These are phyloP conservation scores for Tephrocybe sp. DNA, from an alignment of 768 basidiomycete genomes.

Conservation along the genomic window DNA sequence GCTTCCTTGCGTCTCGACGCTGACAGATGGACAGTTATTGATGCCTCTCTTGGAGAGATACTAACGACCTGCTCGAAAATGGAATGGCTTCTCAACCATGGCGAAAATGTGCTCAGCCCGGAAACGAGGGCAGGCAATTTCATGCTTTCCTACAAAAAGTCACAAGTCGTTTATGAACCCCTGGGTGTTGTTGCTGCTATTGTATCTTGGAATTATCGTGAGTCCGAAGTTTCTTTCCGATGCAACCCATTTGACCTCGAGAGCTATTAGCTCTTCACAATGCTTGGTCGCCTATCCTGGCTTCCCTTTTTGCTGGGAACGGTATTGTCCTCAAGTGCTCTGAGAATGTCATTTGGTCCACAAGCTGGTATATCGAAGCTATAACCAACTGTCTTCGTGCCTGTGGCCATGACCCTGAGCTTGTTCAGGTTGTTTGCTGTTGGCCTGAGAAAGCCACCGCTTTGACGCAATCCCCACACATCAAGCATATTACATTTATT, in stretches of 20 bases:
- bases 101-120: slow-evolving; percentile 72
- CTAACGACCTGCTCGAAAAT: slow-evolving; percentile 93
- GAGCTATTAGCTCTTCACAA: slow-evolving; percentile 77
- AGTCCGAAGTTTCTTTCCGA: slow-evolving; percentile 12
- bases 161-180: slow-evolving; percentile 83
- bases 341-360: slow-evolving; percentile 91
- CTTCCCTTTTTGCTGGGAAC: slow-evolving; percentile 89
- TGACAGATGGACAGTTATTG: slow-evolving; percentile 59
- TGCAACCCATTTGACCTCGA: background rate
- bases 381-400: slow-evolving; percentile 73
- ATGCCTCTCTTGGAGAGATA: slow-evolving; percentile 93
- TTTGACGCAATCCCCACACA: slow-evolving; percentile 71
- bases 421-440: slow-evolving; percentile 91
- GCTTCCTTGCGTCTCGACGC: background rate
- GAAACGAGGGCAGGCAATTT: slow-evolving; percentile 67
- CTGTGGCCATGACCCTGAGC: slow-evolving; percentile 80
- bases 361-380: slow-evolving; percentile 76
- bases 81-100: slow-evolving; percentile 87
- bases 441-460: slow-evolving; percentile 84
- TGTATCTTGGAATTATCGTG: slow-evolving; percentile 95
- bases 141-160: slow-evolving; percentile 73
- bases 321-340: slow-evolving; percentile 89
- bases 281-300: slow-evolving; percentile 89
- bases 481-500: slow-evolving; percentile 95
- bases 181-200: slow-evolving; percentile 90